Evolutionary conservation across 495 filamentous ascomycete genomes (phyloP).

Genomic region (Neurospora sp.): DNA sequence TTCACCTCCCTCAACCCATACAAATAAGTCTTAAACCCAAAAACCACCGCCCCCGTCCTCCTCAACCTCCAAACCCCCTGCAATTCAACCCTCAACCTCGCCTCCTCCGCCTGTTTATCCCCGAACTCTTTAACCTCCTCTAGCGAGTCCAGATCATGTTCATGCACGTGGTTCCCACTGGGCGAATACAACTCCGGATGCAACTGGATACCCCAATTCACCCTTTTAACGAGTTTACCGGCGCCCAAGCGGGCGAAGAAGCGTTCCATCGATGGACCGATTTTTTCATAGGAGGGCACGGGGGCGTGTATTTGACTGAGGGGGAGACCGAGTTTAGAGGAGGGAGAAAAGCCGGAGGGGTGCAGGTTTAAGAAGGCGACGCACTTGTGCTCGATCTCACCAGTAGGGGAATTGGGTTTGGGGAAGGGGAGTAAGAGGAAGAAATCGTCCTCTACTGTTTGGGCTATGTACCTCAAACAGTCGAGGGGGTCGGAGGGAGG

Average conservation of each 20-base stretch:
- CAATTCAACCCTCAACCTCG: slow-evolving; percentile 57
- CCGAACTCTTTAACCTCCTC: slow-evolving; percentile 33
- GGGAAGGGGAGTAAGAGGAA: slow-evolving; percentile 43
- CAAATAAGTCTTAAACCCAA: slow-evolving; percentile 72
- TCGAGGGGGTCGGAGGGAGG: slow-evolving; percentile 15
- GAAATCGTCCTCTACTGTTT: slow-evolving; percentile 65
- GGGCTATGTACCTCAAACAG: slow-evolving; percentile 41
- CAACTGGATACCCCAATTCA: slow-evolving; percentile 60
- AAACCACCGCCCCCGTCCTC: slow-evolving; percentile 53
- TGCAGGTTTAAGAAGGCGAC: slow-evolving; percentile 62
- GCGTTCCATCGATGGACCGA: slow-evolving; percentile 67
- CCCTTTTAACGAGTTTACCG: slow-evolving; percentile 44
- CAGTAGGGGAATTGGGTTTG: slow-evolving; percentile 12
- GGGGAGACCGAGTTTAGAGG: slow-evolving; percentile 50
- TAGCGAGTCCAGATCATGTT: slow-evolving; percentile 5
- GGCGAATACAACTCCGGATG: slow-evolving; percentile 45
- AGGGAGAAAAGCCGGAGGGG: slow-evolving; percentile 60
- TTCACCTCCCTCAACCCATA: slow-evolving; percentile 60
- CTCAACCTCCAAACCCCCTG: slow-evolving; percentile 71
- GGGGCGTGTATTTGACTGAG: slow-evolving; percentile 61
- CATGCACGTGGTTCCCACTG: slow-evolving; percentile 39
- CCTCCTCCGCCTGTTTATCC: slow-evolving; percentile 41
- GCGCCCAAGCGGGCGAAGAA: slow-evolving; percentile 54
- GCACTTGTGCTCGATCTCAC: slow-evolving; percentile 47
- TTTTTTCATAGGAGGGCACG: slow-evolving; percentile 62